Conservation (phyloP, 805 yeast genomes). For the Blastobotrys chiropterorum region DNA sequence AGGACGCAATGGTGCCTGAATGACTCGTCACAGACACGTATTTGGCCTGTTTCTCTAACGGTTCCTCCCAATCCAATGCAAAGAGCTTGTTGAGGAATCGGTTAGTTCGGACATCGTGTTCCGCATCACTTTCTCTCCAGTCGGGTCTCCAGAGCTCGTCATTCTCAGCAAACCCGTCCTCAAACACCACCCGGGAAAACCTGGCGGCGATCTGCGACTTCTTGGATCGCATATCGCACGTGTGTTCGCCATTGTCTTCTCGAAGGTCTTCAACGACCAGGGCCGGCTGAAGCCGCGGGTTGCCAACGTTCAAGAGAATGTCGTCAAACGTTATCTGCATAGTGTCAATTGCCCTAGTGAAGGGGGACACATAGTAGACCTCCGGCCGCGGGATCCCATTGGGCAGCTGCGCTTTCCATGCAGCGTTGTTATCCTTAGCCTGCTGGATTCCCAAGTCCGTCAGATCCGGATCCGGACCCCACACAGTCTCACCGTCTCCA, state of each 20-base stretch:
- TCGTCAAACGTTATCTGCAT: slow-evolving; percentile 42
- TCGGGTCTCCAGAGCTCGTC: slow-evolving; percentile 13
- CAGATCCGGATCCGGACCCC: slow-evolving; percentile 46
- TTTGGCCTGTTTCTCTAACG: background rate
- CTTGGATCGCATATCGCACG: slow-evolving; percentile 42
- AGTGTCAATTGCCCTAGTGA: slow-evolving; percentile 45
- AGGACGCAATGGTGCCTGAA: slow-evolving; percentile 43
- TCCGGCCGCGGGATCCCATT: slow-evolving; percentile 34
- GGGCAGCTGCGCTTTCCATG: slow-evolving; percentile 35
- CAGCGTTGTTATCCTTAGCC: slow-evolving; percentile 39
- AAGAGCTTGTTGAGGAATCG: slow-evolving; percentile 11
- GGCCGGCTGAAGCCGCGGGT: slow-evolving; percentile 23
- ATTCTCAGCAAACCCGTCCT: slow-evolving; percentile 9
- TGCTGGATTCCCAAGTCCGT: slow-evolving; percentile 41
- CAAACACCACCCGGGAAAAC: slow-evolving; percentile 27
- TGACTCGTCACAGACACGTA: slow-evolving; percentile 40
- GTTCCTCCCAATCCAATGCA: slow-evolving; percentile 9
- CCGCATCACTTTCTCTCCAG: slow-evolving; percentile 10
- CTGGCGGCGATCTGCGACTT: slow-evolving; percentile 34
- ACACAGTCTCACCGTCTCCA: slow-evolving; percentile 20
- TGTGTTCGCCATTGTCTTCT: slow-evolving; percentile 46
- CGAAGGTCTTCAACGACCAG: slow-evolving; percentile 29
- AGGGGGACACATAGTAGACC: slow-evolving; percentile 42
- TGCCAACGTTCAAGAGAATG: slow-evolving; percentile 32
- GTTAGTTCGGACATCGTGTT: slow-evolving; percentile 12